Evolutionary conservation across 768 basidiomycete genomes (phyloP).

Genomic region (Panaeolus cyanescens): DNA sequence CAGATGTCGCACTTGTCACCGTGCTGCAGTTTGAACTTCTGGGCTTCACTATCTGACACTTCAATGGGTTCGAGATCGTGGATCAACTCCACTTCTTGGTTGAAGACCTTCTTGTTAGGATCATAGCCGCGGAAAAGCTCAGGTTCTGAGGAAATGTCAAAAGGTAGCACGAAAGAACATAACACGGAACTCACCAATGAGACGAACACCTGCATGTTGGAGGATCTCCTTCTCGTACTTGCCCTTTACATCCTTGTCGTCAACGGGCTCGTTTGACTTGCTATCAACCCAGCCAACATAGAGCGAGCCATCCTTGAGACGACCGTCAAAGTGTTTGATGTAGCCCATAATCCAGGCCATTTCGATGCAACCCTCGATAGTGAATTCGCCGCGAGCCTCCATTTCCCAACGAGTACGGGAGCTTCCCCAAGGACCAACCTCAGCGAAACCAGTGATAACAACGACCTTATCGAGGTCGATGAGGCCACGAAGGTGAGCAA

Average conservation of each 20-base stretch:
- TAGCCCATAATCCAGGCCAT: conserved; percentile 99
- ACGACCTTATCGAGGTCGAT: conserved; percentile 96
- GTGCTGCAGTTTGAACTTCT: conserved; percentile 95
- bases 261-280: conserved; percentile 90
- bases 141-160: conserved; percentile 63
- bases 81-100: conserved; percentile 94
- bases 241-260: conserved; percentile 95
- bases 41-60: conserved; percentile 86
- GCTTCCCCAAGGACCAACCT: conserved; percentile 98
- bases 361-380: conserved; percentile 97
- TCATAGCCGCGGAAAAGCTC: conserved; percentile 98
- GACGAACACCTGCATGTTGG: conserved; percentile 86
- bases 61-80: conserved; percentile 98
- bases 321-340: conserved; percentile 99
- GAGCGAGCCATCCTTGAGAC: conserved; percentile 87
- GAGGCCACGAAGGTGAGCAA: conserved; percentile 80
- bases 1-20: conserved; percentile 96
- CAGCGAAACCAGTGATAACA: conserved; percentile 95
- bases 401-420: conserved; percentile 99
- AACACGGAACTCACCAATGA: conserved; percentile 70
- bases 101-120: conserved; percentile 95
- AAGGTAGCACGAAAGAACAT: background rate
- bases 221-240: conserved; percentile 96
- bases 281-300: conserved; percentile 99
- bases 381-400: conserved; percentile 97